Evolutionary conservation across 1,284 basidiomycete genomes (phyloP).

Genomic region (Cystobasidium pallidum): DNA sequence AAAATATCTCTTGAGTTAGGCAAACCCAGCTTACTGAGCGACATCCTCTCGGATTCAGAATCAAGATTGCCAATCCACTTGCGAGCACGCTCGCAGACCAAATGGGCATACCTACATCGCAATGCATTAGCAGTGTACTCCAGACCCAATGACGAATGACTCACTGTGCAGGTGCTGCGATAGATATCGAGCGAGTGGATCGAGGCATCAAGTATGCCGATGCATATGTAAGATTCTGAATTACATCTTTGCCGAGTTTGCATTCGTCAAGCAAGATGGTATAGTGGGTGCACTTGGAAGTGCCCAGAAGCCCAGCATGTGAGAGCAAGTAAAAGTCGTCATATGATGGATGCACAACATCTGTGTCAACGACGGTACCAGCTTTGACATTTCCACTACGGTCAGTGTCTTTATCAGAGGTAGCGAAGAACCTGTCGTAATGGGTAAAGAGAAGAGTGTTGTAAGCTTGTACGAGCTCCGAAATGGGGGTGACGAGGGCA

Average conservation of each 20-base stretch:
- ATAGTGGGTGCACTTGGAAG: conserved; percentile 34
- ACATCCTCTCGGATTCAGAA: conserved; percentile 8
- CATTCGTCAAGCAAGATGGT: conserved; percentile 42
- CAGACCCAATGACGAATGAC: too few species aligned
- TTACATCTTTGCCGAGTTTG: conserved; percentile 30
- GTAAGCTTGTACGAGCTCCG: too few species aligned
- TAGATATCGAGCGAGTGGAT: conserved; percentile 35
- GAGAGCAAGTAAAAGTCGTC: conserved; percentile 46
- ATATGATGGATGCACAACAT: conserved; percentile 35
- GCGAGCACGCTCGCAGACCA: conserved; percentile 24
- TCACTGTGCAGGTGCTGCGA: conserved; percentile 37
- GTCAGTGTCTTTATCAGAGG: conserved; percentile 33
- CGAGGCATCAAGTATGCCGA: conserved; percentile 36
- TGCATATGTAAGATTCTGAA: conserved; percentile 35
- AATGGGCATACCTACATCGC: conserved; percentile 40
- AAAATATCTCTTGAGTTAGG: too few species aligned
- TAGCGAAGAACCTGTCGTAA: conserved; percentile 75
- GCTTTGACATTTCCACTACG: conserved; percentile 46
- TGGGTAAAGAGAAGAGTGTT: too few species aligned
- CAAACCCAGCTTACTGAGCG: neutral
- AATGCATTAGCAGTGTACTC: too few species aligned
- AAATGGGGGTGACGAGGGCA: too few species aligned
- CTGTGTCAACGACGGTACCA: conserved; percentile 48
- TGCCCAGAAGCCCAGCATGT: conserved; percentile 45
- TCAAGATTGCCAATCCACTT: conserved; percentile 22